Conservation (phyloP, 768 basidiomycete genomes). For the Leccinum broughii region DNA sequence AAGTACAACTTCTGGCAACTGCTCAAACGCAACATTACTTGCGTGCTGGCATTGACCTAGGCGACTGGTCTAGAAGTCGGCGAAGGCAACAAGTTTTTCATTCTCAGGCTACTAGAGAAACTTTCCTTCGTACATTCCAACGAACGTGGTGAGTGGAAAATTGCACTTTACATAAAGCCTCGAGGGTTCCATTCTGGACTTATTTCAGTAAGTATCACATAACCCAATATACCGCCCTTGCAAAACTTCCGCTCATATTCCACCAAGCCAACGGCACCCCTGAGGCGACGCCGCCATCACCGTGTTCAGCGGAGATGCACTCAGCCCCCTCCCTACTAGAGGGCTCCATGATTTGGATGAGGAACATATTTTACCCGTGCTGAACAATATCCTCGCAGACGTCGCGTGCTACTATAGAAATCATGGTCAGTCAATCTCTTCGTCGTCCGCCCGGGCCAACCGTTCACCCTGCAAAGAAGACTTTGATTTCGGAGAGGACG, state of each 20-base stretch:
- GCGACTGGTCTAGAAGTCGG: background rate
- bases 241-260: conserved; percentile 5
- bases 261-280: conserved; percentile 2
- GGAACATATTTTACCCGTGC: conserved; percentile 4
- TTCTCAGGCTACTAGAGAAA: background rate
- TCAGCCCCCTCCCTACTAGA: conserved; percentile 9
- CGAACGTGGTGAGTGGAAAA: conserved; percentile 10
- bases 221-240: conserved; percentile 4
- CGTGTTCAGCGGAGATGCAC: conserved; percentile 13
- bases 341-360: conserved; percentile 8
- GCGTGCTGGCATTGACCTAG: background rate
- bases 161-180: background rate
- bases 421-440: conserved; percentile 1
- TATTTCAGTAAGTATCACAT: conserved; percentile 10
- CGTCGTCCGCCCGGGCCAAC: background rate
- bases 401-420: conserved; percentile 7
- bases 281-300: conserved; percentile 1
- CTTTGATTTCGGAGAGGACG: conserved; percentile 11
- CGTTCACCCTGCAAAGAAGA: background rate
- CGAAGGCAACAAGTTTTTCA: background rate
- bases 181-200: background rate
- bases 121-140: conserved; percentile 10
- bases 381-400: conserved; percentile 14
- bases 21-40: background rate
- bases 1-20: background rate